Conservation (phyloP, 2,329 filamentous ascomycete genomes). For the Aspergillus ustus region DNA sequence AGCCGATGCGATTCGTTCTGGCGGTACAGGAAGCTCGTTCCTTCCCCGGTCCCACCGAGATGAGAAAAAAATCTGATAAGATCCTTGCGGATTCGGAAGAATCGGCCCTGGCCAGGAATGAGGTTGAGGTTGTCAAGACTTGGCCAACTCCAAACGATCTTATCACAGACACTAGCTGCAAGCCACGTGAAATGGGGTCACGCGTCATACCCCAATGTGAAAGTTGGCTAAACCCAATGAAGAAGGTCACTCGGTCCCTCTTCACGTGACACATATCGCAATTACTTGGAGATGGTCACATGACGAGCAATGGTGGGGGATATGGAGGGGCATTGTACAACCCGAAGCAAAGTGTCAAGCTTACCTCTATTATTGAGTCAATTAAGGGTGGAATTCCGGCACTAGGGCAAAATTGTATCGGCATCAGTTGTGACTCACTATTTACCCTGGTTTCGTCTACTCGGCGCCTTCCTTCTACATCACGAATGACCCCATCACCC, state of each 20-base stretch:
- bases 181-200: not conserved
- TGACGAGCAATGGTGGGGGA: not conserved
- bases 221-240: constrained; percentile 1
- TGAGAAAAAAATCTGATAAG: constrained; percentile 3
- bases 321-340: not conserved
- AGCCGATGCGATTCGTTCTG: constrained; percentile 13
- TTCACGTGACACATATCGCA: constrained; percentile 7
- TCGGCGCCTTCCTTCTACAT: not conserved
- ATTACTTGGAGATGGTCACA: not conserved
- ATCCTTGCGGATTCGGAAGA: constrained; percentile 7
- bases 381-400: not conserved
- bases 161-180: not conserved
- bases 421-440: not conserved
- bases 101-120: not conserved
- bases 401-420: not conserved
- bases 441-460: not conserved
- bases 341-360: not conserved
- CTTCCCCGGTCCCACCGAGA: constrained; percentile 9
- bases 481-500: not conserved
- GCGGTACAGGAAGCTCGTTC: constrained; percentile 6
- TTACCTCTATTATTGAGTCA: not conserved
- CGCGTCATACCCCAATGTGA: constrained; percentile 1
- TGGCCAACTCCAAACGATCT: not conserved
- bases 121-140: not conserved
- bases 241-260: constrained; percentile 11